Evolutionary conservation across 495 filamentous ascomycete species (phyloP), one percentile per base, ranked within the genome.

Genomic region (Lentithecium fluviatile): DNA sequence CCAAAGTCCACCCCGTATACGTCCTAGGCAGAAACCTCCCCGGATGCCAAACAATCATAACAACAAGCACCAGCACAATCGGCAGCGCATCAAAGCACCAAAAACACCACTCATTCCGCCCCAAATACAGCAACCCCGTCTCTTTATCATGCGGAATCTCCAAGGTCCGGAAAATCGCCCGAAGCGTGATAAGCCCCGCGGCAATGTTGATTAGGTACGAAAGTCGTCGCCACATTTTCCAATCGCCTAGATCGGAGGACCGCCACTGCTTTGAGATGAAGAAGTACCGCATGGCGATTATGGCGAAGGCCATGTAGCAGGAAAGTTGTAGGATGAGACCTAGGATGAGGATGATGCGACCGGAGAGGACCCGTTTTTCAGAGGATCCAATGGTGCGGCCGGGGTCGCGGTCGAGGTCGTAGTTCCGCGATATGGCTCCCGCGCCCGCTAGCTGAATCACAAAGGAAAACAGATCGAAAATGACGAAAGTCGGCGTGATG

Each of bases 81-180:
- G 61, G 61, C 26, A 64, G 24, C 1, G 61, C 61, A 26, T 64
- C 61, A 21, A 64, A 64, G 10, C 21, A 12, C 61, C 61, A 64
- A 21, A 64, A 64, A 37, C 61, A 64, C 61, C 61, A 64, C 24
- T 64, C 61, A 25, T 64, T 54, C 12, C 20, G 12, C 49, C 53
- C 48, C 20, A 64, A 21, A 26, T 64, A 64, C 38, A 12, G 2
- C 2, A 64, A 37, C 19, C 61, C 61, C 10, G 54, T 54, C 13
- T 50, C 42, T 24, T 50, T 58, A 37, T 64, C 61, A 20, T 64
- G 61, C 7, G 61, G 61, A 8, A 64, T 64, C 55, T 64, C 61
- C 11, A 64, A 17, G 20, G 50, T 64, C 17, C 61, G 54, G 38
- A 58, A 64, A 36, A 64, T 59, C 10, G 61, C 61, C 0, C 61